Percentiles rank a stretch among this genome's conserved stretches.
Conservation (phyloP, 345 rosid species). For the Punica granatum region DNA sequence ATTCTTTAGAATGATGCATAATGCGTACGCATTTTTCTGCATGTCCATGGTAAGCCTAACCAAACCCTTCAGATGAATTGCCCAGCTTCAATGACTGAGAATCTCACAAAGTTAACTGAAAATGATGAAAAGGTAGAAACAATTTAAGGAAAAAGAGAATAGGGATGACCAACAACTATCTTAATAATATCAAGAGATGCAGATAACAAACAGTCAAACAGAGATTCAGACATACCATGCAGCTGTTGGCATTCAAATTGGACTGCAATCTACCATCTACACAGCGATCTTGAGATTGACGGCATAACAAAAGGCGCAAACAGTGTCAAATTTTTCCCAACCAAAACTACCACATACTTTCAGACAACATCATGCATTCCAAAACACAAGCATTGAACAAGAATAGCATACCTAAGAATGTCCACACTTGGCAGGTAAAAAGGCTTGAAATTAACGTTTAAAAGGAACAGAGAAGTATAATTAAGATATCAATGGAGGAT, state of each 20-base stretch:
- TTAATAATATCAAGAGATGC: background rate
- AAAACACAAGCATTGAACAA: background rate
- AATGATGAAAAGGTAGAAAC: background rate
- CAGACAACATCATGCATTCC: background rate
- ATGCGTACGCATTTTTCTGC: conserved; percentile 51
- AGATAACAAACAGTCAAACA: background rate
- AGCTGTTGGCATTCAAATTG: background rate
- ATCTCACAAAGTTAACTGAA: conserved; percentile 19
- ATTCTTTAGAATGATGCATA: conserved; percentile 55
- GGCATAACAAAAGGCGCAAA: background rate
- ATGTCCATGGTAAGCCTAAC: conserved; percentile 63
- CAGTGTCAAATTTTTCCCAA: background rate
- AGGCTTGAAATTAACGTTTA: background rate
- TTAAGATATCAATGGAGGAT: background rate
- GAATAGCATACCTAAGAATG: background rate
- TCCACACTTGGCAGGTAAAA: background rate
- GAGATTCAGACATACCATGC: background rate
- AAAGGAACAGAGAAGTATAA: background rate
- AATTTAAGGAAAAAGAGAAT: background rate
- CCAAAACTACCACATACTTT: background rate
- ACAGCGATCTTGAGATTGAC: background rate
- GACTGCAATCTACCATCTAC: background rate
- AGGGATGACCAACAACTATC: background rate
- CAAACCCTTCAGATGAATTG: conserved; percentile 30
- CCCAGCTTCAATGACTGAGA: conserved; percentile 21